phyloP scores from a whole-genome alignment of 2,329 filamentous ascomycete genomes.

The Daldinia eschscholtzii region DNA sequence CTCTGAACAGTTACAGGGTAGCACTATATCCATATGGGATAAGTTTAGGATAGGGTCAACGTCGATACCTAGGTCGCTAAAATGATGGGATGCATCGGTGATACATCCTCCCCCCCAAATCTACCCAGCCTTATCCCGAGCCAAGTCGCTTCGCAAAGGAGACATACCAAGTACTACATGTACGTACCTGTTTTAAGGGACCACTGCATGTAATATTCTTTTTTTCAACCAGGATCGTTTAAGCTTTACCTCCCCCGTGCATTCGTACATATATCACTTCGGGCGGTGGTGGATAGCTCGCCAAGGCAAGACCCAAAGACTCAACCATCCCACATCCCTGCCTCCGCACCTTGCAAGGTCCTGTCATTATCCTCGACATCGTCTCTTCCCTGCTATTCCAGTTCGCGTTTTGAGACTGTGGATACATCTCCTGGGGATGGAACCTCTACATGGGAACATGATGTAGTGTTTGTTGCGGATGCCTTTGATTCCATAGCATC shows the following conservation, averaged over 20 bases:
- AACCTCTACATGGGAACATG: constrained; percentile 46
- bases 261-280: constrained; percentile 2
- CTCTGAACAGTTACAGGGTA: not conserved
- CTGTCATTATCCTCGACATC: constrained; percentile 51
- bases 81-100: constrained; percentile 11
- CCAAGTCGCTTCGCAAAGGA: constrained; percentile 17
- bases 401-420: constrained; percentile 59
- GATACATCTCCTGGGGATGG: constrained; percentile 53
- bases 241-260: constrained; percentile 36
- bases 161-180: not conserved
- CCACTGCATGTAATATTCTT: constrained; percentile 1
- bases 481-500: constrained; percentile 43
- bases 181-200: not conserved
- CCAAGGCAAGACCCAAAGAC: constrained; percentile 37
- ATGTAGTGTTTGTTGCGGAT: constrained; percentile 50
- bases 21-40: not conserved
- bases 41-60: not conserved
- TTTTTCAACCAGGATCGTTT: constrained; percentile 32
- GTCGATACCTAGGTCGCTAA: constrained; percentile 8
- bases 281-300: constrained; percentile 11
- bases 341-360: constrained; percentile 45
- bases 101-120: constrained; percentile 13
- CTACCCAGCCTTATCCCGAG: constrained; percentile 22
- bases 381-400: constrained; percentile 50
- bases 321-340: constrained; percentile 44